Evolutionary conservation across 257 asterid species (phyloP).

Genomic region (Fraxinus excelsior): DNA sequence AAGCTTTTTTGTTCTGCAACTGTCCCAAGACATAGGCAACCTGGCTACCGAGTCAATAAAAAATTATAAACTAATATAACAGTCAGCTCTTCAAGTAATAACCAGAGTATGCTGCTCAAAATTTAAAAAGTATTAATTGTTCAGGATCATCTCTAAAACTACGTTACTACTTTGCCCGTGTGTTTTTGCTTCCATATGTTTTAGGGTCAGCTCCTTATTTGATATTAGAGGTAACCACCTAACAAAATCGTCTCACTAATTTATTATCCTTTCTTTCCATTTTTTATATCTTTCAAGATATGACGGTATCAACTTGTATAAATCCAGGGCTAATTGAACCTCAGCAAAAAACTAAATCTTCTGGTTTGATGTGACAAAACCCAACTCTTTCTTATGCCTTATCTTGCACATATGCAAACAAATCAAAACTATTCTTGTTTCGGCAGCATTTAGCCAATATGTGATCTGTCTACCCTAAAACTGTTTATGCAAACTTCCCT

Average conservation of each 20-base stretch:
- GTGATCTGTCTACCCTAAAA: neutral
- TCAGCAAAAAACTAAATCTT: neutral
- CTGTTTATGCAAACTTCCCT: neutral
- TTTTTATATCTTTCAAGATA: neutral
- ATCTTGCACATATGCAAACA: neutral
- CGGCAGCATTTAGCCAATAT: neutral
- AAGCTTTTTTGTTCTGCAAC: conserved; percentile 80
- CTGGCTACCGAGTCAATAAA: conserved; percentile 35
- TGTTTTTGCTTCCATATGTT: neutral
- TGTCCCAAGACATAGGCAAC: conserved; percentile 97
- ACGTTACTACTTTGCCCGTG: neutral
- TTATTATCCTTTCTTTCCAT: neutral
- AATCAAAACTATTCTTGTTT: neutral
- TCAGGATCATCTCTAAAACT: neutral
- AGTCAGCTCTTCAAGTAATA: neutral
- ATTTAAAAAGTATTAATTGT: neutral
- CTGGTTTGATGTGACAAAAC: neutral
- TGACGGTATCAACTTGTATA: neutral
- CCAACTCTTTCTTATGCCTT: neutral
- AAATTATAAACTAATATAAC: neutral
- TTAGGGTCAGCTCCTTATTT: neutral
- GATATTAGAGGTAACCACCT: neutral
- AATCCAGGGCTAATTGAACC: neutral
- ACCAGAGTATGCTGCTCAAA: neutral
- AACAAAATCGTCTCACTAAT: neutral